Conservation (phyloP, 192 early-diverging fungal species). For the Coemansia sp. region DNA sequence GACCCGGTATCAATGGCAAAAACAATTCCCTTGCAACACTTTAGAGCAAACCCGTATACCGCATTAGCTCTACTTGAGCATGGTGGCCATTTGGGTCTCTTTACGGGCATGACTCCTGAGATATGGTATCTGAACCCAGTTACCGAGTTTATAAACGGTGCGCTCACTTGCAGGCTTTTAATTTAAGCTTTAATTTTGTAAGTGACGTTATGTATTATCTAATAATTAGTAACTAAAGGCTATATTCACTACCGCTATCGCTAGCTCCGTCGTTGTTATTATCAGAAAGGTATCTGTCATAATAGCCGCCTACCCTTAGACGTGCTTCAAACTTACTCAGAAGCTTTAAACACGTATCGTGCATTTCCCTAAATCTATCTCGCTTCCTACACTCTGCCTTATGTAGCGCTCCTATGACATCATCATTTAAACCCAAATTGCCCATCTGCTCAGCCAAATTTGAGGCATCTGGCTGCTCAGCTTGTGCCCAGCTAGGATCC, state of each 20-base stretch:
- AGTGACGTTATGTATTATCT: not conserved
- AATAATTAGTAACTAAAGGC: not conserved
- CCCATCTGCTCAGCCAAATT: not conserved
- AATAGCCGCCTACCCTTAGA: not conserved
- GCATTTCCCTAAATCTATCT: not conserved
- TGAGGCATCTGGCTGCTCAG: not conserved
- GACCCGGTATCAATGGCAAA: conserved; percentile 70
- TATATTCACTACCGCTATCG: not conserved
- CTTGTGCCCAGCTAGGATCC: not conserved
- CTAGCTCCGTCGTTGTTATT: too few relatives aligned
- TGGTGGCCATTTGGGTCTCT: conserved; percentile 88
- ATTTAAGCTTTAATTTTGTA: not conserved
- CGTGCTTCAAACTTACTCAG: not conserved
- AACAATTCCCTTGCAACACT: conserved; percentile 67
- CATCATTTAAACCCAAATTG: not conserved
- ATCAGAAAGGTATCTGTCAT: not conserved
- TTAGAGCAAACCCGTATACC: conserved; percentile 69
- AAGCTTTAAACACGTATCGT: not conserved
- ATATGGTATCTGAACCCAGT: conserved; percentile 62
- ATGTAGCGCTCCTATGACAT: not conserved
- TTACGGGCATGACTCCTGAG: conserved; percentile 6
- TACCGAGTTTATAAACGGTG: conserved; percentile 46
- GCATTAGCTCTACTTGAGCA: conserved; percentile 67
- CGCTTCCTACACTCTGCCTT: not conserved
- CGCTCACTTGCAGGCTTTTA: not conserved